Evolutionary conservation across 1,139 yeast genomes (phyloP).

Genomic region (Diutina pseudorugosa): DNA sequence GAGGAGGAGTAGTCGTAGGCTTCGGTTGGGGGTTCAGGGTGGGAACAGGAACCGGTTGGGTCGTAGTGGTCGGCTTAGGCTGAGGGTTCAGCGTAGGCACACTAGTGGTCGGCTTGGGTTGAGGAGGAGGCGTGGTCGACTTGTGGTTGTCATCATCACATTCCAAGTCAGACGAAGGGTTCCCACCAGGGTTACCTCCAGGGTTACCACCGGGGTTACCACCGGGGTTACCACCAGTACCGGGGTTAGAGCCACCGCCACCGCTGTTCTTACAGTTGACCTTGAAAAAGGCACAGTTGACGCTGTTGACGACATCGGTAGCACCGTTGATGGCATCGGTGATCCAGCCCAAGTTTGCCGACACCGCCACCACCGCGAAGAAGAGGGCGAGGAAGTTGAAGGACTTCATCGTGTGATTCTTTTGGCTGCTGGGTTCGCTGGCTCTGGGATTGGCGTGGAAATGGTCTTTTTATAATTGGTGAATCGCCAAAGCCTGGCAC

Average conservation of each 20-base stretch:
- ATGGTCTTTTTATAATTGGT: not conserved
- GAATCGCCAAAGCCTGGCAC: no score
- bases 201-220: no score
- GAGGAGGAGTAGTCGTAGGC: not conserved
- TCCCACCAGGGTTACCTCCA: no score
- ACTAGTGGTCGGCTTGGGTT: not conserved
- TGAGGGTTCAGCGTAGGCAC: no score
- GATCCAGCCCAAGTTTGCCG: not conserved
- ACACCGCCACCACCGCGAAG: not conserved
- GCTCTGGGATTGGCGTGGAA: no score
- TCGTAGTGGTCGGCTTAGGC: no score
- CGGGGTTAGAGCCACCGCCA: not conserved
- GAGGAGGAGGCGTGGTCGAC: not conserved
- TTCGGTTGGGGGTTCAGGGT: not conserved
- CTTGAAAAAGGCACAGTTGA: not conserved
- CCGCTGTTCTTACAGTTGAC: not conserved
- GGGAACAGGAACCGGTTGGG: no score
- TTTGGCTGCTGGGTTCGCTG: no score
- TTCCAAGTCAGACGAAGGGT: not conserved
- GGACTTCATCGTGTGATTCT: not conserved
- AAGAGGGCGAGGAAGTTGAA: not conserved
- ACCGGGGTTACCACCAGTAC: no score
- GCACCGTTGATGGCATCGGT: not conserved
- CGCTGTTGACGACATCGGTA: not conserved
- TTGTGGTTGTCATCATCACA: not conserved